Evolutionary conservation across 306 rosid species (phyloP).

Genomic region (Cicer bijugum): DNA sequence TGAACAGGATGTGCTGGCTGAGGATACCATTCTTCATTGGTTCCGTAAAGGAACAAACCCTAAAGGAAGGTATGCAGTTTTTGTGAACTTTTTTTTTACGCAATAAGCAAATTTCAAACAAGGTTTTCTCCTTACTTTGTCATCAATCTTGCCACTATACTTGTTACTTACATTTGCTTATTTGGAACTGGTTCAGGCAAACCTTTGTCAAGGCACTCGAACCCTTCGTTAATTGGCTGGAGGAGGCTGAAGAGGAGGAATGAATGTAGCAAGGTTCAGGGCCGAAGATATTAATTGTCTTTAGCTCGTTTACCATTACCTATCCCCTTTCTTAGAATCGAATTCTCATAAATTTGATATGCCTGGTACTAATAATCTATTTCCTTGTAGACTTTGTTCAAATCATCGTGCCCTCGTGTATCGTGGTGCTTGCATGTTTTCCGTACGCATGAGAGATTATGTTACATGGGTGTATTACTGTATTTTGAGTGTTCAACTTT

Average conservation of each 20-base stretch:
- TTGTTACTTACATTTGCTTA: neutral
- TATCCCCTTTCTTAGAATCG: conserved; percentile 46
- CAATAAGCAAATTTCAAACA: neutral
- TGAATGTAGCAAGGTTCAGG: conserved; percentile 37
- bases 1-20: conserved; percentile 95
- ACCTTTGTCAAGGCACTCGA: conserved; percentile 96
- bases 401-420: conserved; percentile 8
- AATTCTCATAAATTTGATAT: conserved; percentile 34
- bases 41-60: conserved; percentile 89
- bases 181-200: conserved; percentile 70
- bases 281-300: conserved; percentile 34
- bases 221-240: conserved; percentile 96
- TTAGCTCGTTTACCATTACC: conserved; percentile 11
- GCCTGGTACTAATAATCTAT: conserved; percentile 36
- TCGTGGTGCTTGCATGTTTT: conserved; percentile 29
- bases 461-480: conserved; percentile 26
- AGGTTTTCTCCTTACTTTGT: neutral
- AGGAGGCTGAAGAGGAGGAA: conserved; percentile 99
- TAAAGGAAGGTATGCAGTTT: conserved; percentile 83
- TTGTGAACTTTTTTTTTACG: neutral
- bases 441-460: conserved; percentile 32
- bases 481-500: conserved; percentile 3
- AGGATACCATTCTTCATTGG: conserved; percentile 96
- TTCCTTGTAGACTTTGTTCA: conserved; percentile 21
- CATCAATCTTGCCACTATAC: neutral